Conservation (phyloP, 768 basidiomycete species). For the Hemileccinum rubropunctum region DNA sequence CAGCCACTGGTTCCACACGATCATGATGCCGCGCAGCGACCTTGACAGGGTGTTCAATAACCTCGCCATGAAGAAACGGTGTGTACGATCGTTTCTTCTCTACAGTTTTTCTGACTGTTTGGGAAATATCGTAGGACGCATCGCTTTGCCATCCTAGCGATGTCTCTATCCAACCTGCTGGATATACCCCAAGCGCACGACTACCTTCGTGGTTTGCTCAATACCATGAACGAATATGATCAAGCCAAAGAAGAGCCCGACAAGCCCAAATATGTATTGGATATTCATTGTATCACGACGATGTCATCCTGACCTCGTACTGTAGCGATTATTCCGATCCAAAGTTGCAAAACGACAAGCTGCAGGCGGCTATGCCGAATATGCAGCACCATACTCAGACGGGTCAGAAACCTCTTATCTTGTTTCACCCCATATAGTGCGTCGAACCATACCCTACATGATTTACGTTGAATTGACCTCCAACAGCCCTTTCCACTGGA, state of each 20-base stretch:
- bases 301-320: constrained; percentile 8
- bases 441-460: constrained; percentile 24
- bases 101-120: constrained; percentile 1
- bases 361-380: constrained; percentile 55
- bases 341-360: constrained; percentile 54
- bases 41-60: constrained; percentile 76
- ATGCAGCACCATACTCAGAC: constrained; percentile 58
- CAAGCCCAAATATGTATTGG: constrained; percentile 67
- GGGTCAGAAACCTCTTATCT: constrained; percentile 65
- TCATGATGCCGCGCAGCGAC: constrained; percentile 71
- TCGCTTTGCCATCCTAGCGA: constrained; percentile 81
- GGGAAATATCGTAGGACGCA: constrained; percentile 51
- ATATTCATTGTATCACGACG: not conserved
- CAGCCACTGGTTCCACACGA: constrained; percentile 87
- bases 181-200: constrained; percentile 82
- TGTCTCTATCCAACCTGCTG: constrained; percentile 80
- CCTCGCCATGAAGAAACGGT: constrained; percentile 77
- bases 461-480: constrained; percentile 4
- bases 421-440: constrained; percentile 69
- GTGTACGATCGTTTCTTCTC: constrained; percentile 15
- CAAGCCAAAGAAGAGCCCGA: constrained; percentile 52
- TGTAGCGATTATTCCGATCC: constrained; percentile 57
- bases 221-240: constrained; percentile 75
- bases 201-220: constrained; percentile 70
- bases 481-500: constrained; percentile 82